Conservation (phyloP, 148 eudicot species). For the Tetragonia tetragonoides region DNA sequence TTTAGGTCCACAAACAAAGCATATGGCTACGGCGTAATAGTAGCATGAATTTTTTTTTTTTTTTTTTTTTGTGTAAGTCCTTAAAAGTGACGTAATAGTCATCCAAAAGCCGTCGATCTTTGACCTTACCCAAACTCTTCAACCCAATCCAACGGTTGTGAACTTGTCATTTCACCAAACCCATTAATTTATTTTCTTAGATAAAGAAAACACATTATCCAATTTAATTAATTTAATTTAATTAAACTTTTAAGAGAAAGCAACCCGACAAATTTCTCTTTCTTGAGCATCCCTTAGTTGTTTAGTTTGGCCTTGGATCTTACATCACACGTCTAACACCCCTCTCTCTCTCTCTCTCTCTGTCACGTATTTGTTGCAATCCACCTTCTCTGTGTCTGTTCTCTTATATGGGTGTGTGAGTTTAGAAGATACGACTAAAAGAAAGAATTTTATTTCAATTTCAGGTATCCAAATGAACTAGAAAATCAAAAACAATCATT, state of each 20-base stretch:
- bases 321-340: constrained; percentile 29
- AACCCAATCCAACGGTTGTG: constrained; percentile 17
- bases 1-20: constrained; percentile 20
- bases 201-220: background rate
- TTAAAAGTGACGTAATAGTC: constrained; percentile 23
- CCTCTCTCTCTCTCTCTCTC: constrained; percentile 21
- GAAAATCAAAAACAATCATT: constrained; percentile 19
- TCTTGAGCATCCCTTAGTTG: background rate
- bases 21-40: constrained; percentile 18
- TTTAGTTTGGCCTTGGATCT: constrained; percentile 35
- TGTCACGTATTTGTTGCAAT: constrained; percentile 24
- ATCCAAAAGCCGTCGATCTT: constrained; percentile 23
- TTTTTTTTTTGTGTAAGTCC: background rate
- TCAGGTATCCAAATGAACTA: constrained; percentile 7
- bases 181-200: constrained; percentile 1
- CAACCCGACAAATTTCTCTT: background rate
- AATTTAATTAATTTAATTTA: too few relatives aligned
- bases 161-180: constrained; percentile 5
- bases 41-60: background rate
- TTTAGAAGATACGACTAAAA: background rate
- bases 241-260: background rate
- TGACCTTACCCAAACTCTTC: constrained; percentile 13
- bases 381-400: constrained; percentile 13
- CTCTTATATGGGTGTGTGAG: too few relatives aligned
- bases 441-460: background rate